Evolutionary conservation across 352 stramenopile genomes (phyloP).

Genomic region (Peronospora farinosa): DNA sequence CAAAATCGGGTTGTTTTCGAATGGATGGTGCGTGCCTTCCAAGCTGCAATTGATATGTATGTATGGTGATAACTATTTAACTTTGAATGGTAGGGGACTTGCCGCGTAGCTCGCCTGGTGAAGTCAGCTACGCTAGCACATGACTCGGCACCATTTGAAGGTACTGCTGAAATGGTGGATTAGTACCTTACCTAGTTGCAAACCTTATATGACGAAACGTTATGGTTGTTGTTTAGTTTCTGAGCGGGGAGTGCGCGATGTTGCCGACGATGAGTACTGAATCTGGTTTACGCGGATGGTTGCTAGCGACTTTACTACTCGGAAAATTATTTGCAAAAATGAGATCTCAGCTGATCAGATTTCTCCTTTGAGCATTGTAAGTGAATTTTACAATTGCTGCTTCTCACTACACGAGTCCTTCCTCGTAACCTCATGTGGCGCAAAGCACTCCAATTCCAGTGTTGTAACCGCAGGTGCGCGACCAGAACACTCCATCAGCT

Average conservation of each 20-base stretch:
- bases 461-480: slow-evolving; percentile 47
- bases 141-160: slow-evolving; percentile 33
- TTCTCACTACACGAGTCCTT: slow-evolving; percentile 17
- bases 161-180: slow-evolving; percentile 9
- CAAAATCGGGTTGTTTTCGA: slow-evolving; percentile 52
- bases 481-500: slow-evolving; percentile 53
- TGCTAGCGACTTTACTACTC: no score
- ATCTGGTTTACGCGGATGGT: background rate
- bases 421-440: slow-evolving; percentile 70
- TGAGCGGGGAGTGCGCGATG: slow-evolving; percentile 23
- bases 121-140: slow-evolving; percentile 50
- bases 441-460: slow-evolving; percentile 55
- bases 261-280: slow-evolving; percentile 17
- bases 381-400: no score
- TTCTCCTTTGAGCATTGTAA: no score
- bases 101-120: slow-evolving; percentile 34
- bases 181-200: background rate
- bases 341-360: no score
- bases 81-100: slow-evolving; percentile 24
- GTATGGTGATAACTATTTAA: background rate
- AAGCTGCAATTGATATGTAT: background rate
- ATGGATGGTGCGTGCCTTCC: slow-evolving; percentile 47
- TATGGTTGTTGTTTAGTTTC: slow-evolving; percentile 14
- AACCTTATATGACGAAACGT: background rate
- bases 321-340: no score